Percentiles rank a stretch among this genome's conserved stretches.
These are phyloP conservation scores for Ceratobasidium papillatum DNA, from an alignment of 1,284 basidiomycete genomes.

Conservation along the genomic window DNA sequence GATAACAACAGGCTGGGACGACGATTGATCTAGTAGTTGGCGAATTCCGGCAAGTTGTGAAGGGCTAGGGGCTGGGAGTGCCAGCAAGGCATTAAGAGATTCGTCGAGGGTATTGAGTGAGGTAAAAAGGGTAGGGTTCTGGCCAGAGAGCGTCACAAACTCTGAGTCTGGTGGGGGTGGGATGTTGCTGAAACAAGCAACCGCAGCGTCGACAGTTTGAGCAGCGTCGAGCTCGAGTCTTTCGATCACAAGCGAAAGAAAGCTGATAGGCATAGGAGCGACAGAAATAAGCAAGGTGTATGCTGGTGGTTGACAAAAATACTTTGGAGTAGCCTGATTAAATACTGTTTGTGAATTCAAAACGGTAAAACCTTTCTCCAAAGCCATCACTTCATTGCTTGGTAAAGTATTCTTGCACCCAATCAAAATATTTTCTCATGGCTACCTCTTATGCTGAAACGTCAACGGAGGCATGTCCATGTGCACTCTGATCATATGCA, in stretches of 20 bases:
- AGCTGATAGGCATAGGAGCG: neutral
- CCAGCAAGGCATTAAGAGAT: neutral
- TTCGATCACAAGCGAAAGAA: neutral
- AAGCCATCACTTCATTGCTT: neutral
- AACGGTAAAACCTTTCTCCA: neutral
- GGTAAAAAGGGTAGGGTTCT: neutral
- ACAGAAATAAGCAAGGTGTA: neutral
- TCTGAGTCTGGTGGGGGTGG: neutral
- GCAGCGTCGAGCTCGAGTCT: neutral
- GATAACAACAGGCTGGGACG: neutral
- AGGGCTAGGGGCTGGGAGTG: neutral
- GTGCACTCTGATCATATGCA: neutral
- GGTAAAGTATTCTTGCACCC: neutral
- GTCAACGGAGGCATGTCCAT: neutral
- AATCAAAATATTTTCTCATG: neutral
- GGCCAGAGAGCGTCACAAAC: neutral
- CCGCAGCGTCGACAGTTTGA: neutral
- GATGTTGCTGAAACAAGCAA: constrained; percentile 11
- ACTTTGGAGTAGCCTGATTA: neutral
- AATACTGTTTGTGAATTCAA: neutral
- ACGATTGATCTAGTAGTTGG: neutral
- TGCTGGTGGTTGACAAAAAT: neutral
- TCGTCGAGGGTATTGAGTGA: neutral
- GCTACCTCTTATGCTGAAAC: neutral
- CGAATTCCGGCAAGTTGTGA: neutral